phyloP scores from a whole-genome alignment of 2,329 filamentous ascomycete genomes.

The Arthrobotrys conoides region DNA sequence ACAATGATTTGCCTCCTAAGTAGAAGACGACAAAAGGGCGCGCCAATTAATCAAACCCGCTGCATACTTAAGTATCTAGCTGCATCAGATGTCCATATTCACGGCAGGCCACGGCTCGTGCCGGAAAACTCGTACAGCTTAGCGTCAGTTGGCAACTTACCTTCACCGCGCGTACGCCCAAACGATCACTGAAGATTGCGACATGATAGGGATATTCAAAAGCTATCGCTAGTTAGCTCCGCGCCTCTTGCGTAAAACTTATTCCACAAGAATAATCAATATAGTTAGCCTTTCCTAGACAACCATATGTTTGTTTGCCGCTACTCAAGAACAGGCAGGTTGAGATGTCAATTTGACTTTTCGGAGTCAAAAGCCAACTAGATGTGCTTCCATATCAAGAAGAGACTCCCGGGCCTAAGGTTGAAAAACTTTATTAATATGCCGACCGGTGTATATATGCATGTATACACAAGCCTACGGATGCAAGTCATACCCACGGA shows the following conservation, averaged over 20 bases:
- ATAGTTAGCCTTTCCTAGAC: background rate
- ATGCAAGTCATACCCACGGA: constrained; percentile 21
- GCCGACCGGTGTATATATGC: constrained; percentile 16
- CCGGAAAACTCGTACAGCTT: constrained; percentile 29
- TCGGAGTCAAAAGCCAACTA: constrained; percentile 20
- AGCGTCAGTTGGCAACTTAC: constrained; percentile 11
- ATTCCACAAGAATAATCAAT: background rate
- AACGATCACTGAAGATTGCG: background rate
- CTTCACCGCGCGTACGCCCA: background rate
- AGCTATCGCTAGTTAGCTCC: background rate
- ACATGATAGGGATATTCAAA: background rate
- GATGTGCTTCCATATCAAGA: background rate
- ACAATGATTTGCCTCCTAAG: background rate
- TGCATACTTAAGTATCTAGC: background rate
- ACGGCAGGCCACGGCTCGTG: constrained; percentile 46
- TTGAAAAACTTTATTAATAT: constrained; percentile 11
- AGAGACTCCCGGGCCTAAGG: background rate
- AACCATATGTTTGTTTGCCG: background rate
- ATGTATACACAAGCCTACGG: background rate
- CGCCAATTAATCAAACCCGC: background rate
- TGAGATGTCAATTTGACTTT: constrained; percentile 35
- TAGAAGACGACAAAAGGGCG: background rate
- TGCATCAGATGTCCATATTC: constrained; percentile 2
- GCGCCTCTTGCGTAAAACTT: background rate
- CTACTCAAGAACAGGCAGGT: constrained; percentile 32